Conservation (phyloP, 331 rosid genomes). For the Acacia concinna region DNA sequence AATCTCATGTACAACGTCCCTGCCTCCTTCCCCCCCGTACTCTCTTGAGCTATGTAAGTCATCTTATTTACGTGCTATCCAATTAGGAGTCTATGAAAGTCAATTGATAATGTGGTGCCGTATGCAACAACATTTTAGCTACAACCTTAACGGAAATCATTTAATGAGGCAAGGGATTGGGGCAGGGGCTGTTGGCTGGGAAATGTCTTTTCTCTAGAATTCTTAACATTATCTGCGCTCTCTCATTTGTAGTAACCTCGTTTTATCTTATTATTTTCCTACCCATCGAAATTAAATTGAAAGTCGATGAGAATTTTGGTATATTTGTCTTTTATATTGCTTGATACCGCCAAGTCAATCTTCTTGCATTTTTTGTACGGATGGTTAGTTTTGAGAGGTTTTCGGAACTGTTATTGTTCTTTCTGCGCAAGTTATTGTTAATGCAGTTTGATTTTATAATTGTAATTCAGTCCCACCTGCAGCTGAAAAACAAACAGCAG, state of each 20-base stretch:
- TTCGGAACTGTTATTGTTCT: neutral
- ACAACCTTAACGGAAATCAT: constrained; percentile 18
- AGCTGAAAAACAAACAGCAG: constrained; percentile 32
- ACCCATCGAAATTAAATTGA: neutral
- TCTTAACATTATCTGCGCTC: constrained; percentile 1
- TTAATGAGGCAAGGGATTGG: neutral
- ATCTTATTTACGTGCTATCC: constrained; percentile 23
- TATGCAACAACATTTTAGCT: constrained; percentile 7
- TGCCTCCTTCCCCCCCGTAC: constrained; percentile 30
- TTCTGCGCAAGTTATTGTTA: neutral
- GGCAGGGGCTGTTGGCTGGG: constrained; percentile 1
- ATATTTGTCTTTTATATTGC: neutral
- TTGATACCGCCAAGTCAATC: neutral
- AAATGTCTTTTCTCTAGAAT: constrained; percentile 6
- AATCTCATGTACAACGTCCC: constrained; percentile 14
- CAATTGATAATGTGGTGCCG: neutral
- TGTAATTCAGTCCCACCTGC: constrained; percentile 22
- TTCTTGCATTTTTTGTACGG: constrained; percentile 1
- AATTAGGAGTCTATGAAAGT: neutral
- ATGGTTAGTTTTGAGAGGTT: neutral
- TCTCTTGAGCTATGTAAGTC: constrained; percentile 28
- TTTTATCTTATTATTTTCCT: neutral
- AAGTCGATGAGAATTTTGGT: neutral
- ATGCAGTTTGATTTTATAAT: constrained; percentile 19
- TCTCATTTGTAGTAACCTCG: neutral